These are phyloP conservation scores for Petasospora fabianii DNA, from an alignment of 1,139 yeast species.

Conservation along the genomic window DNA sequence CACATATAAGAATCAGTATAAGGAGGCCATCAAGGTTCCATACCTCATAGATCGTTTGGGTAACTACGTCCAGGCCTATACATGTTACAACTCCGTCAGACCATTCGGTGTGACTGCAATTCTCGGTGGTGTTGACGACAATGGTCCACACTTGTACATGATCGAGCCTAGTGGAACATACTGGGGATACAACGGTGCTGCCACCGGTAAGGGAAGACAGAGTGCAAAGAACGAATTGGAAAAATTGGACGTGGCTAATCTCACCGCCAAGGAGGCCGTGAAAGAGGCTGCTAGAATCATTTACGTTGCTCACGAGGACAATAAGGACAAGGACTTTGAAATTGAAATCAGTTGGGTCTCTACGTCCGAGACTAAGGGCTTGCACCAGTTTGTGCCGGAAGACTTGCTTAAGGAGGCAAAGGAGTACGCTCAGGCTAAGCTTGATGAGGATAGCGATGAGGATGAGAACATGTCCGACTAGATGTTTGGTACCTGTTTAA, in stretches of 20 bases:
- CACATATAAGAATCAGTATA: constrained; percentile 73
- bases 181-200: constrained; percentile 98
- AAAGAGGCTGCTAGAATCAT: constrained; percentile 93
- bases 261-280: constrained; percentile 77
- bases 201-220: constrained; percentile 97
- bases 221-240: constrained; percentile 94
- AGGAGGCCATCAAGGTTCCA: constrained; percentile 73
- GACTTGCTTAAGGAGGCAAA: constrained; percentile 79
- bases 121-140: constrained; percentile 87
- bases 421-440: constrained; percentile 75
- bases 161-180: constrained; percentile 95
- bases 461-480: constrained; percentile 33
- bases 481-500: no score
- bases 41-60: constrained; percentile 87
- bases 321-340: constrained; percentile 95
- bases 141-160: constrained; percentile 92
- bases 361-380: constrained; percentile 69
- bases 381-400: constrained; percentile 75
- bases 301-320: constrained; percentile 93
- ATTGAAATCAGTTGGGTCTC: constrained; percentile 91
- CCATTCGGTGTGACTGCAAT: constrained; percentile 95
- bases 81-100: constrained; percentile 93
- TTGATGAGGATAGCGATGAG: constrained; percentile 66
- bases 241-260: constrained; percentile 69
- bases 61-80: constrained; percentile 90